Percentiles rank a stretch among this genome's conserved stretches.
These are phyloP conservation scores for Ophiostoma piceae DNA, from an alignment of 2,329 filamentous ascomycete genomes.

Conservation along the genomic window DNA sequence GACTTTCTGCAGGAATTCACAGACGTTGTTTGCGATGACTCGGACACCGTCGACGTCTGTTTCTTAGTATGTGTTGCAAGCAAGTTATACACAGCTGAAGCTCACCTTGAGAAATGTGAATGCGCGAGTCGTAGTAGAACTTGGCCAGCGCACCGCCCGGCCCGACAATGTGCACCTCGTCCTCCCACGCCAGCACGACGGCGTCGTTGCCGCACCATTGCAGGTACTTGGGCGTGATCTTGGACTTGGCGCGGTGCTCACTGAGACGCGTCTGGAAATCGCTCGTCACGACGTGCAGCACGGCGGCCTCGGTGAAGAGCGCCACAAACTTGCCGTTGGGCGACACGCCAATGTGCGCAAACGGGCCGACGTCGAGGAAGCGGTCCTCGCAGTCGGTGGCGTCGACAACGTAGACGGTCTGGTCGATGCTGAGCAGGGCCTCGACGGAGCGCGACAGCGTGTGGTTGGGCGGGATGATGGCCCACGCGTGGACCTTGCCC, in stretches of 20 bases:
- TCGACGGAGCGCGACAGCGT: slow-evolving; percentile 91
- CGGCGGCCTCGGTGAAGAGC: slow-evolving; percentile 78
- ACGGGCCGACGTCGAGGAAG: slow-evolving; percentile 84
- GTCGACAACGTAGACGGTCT: slow-evolving; percentile 83
- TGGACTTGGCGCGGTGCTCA: slow-evolving; percentile 83
- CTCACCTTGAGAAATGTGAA: slow-evolving; percentile 71
- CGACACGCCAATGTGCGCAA: slow-evolving; percentile 83
- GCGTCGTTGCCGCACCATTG: slow-evolving; percentile 97
- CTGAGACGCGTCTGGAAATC: slow-evolving; percentile 91
- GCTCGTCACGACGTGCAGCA: slow-evolving; percentile 86
- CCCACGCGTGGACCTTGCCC: slow-evolving; percentile 80
- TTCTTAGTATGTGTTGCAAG: background rate
- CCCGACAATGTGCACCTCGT: slow-evolving; percentile 91
- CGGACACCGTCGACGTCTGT: slow-evolving; percentile 72
- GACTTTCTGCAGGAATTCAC: slow-evolving; percentile 94
- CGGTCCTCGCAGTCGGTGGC: slow-evolving; percentile 86
- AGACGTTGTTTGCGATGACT: slow-evolving; percentile 86
- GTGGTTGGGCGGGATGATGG: slow-evolving; percentile 77
- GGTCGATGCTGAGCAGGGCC: slow-evolving; percentile 76
- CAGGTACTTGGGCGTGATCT: slow-evolving; percentile 78
- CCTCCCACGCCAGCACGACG: slow-evolving; percentile 91
- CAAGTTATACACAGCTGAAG: too few relatives aligned
- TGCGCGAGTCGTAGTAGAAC: slow-evolving; percentile 85
- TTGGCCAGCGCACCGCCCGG: slow-evolving; percentile 69
- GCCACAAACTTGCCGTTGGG: slow-evolving; percentile 86